These are phyloP conservation scores for Aspergillus transmontanensis DNA, from an alignment of 2,329 filamentous ascomycete genomes.

Conservation along the genomic window DNA sequence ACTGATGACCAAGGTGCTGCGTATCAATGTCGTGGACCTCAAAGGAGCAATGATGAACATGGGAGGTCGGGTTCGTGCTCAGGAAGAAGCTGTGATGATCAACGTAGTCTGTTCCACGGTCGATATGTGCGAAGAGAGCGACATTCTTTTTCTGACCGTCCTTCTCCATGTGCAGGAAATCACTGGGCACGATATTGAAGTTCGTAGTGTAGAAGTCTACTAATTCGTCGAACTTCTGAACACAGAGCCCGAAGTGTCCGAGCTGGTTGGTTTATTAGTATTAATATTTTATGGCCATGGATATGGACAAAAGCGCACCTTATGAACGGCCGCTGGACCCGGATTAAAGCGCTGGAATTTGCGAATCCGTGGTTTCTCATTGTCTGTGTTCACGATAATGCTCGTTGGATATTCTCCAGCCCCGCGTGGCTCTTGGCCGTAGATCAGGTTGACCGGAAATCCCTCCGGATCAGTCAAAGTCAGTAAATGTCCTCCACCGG, in stretches of 20 bases:
- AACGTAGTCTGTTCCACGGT: slow-evolving; percentile 48
- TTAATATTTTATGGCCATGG: not conserved
- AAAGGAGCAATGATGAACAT: slow-evolving; percentile 55
- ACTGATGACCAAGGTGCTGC: slow-evolving; percentile 56
- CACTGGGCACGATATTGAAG: slow-evolving; percentile 36
- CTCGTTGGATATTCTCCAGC: slow-evolving; percentile 21
- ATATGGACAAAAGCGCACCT: slow-evolving; percentile 21
- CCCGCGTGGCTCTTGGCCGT: slow-evolving; percentile 35
- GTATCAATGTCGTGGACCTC: slow-evolving; percentile 58
- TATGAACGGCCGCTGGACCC: slow-evolving; percentile 36
- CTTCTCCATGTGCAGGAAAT: slow-evolving; percentile 31
- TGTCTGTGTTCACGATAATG: slow-evolving; percentile 29
- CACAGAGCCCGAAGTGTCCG: slow-evolving; percentile 33
- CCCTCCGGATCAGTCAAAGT: slow-evolving; percentile 45
- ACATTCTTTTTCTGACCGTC: slow-evolving; percentile 28
- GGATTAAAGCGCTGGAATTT: slow-evolving; percentile 33
- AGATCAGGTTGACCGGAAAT: slow-evolving; percentile 44
- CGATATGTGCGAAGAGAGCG: slow-evolving; percentile 54
- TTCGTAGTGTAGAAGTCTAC: slow-evolving; percentile 32
- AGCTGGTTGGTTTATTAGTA: slow-evolving; percentile 17
- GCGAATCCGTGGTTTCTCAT: slow-evolving; percentile 30
- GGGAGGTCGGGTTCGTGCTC: slow-evolving; percentile 29
- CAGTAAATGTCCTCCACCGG: slow-evolving; percentile 43
- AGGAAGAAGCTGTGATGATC: slow-evolving; percentile 61
- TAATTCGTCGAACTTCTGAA: slow-evolving; percentile 26